These are phyloP conservation scores for Hymenochaete sp. DNA, from an alignment of 1,284 basidiomycete species.

Conservation along the genomic window DNA sequence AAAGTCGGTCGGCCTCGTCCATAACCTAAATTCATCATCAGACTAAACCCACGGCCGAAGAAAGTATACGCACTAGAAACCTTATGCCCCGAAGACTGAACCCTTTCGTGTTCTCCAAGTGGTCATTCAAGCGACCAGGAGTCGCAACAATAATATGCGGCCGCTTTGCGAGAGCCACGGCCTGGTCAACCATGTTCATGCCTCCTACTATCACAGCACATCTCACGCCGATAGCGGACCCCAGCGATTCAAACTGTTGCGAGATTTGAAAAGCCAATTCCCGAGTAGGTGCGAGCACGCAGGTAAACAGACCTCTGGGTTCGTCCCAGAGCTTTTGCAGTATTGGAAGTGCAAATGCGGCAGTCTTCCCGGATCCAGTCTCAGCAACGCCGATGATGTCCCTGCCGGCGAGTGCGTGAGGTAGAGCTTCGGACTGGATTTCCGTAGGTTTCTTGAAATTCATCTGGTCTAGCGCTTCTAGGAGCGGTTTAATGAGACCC, in stretches of 20 bases:
- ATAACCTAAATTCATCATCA: constrained; percentile 55
- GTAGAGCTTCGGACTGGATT: constrained; percentile 87
- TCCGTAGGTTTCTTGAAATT: constrained; percentile 85
- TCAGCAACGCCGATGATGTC: constrained; percentile 98
- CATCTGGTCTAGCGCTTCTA: constrained; percentile 78
- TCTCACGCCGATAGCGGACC: constrained; percentile 89
- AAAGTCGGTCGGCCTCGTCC: constrained; percentile 93
- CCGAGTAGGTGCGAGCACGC: constrained; percentile 91
- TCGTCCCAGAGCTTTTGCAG: constrained; percentile 96
- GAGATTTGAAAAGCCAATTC: constrained; percentile 99
- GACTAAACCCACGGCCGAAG: background rate
- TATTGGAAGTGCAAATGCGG: constrained; percentile 94
- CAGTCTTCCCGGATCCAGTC: constrained; percentile 97
- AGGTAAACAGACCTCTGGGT: constrained; percentile 89
- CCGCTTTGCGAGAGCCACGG: constrained; percentile 87
- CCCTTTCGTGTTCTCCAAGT: constrained; percentile 97
- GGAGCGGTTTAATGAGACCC: constrained; percentile 84
- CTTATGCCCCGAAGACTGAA: constrained; percentile 85
- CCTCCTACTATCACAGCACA: constrained; percentile 92
- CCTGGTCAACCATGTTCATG: constrained; percentile 89
- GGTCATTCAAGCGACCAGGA: constrained; percentile 90
- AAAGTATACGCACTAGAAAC: constrained; percentile 63
- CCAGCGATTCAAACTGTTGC: constrained; percentile 91
- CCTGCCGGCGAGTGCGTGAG: constrained; percentile 81
- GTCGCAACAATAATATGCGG: constrained; percentile 98